Base-by-base conservation (phyloP, 2,329 filamentous ascomycete genomes). In the Achaetomium macrosporum region DNA sequence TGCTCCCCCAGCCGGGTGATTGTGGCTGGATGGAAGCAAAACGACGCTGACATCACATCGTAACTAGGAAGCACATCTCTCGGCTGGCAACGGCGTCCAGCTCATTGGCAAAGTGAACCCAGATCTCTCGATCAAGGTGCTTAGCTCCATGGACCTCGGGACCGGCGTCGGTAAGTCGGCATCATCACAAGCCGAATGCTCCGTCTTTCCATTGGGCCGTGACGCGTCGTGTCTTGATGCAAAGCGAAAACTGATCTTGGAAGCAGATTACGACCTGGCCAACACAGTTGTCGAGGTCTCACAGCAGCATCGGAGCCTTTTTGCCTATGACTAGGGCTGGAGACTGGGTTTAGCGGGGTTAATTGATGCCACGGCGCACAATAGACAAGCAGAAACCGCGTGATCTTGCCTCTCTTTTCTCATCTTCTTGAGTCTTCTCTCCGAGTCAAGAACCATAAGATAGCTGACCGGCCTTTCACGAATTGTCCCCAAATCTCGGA, bases 271-370 rank as follows among this genome's bases (percentile, higher is more conserved):
- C 69, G 77, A 76, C 49, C 78, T 89, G 33, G 86, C 84, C 55
- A 83, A 88, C 53, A 82, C 85, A 0, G 87, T 96, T 3, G 91
- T 96, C 15, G 88, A 96, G 53, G 85, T 83, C 35, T 93, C 90
- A 33, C 91, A 96, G 71, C 80, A 84, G 46, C 82, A 90, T 66
- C 88, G 86, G 65, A 76, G 83, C 56, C 85, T 97, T 47, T 96
- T 96, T 67, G 63, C 72, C 35, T 90, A 88, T 65, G 79, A 81
- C n/a, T 58, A 53, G 12, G 25, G 25, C 25, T 25, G 25, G 25
- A 7, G 25, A 25, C 7, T 25, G 25, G 25, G 25, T 25, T 4
- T 25, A 7, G 4, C 7, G 25, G 25, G 25, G 4, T 7, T 25
- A 25, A 25, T 7, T 25, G 25, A 25, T 25, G 7, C 25, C 25